Base-by-base conservation (phyloP, 1,284 basidiomycete genomes). In the Boletus mariae region DNA sequence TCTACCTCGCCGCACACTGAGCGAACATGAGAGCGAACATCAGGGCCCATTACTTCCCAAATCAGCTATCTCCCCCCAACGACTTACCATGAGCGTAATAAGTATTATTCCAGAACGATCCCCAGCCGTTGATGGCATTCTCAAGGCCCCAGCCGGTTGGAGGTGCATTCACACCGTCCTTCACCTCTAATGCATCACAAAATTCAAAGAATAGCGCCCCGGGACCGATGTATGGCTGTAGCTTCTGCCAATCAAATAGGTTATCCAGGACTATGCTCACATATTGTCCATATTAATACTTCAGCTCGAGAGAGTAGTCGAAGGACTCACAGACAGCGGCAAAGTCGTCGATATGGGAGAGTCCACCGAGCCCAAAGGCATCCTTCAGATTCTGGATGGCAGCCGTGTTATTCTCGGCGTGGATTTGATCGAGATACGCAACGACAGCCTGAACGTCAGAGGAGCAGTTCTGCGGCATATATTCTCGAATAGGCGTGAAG, bases 381-480 rank as follows among this genome's bases (percentile, higher is more conserved):
- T 20, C 20, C 20, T 20, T 20, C 20, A 20, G 20, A 20, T 20
- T 20, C 20, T 20, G 20, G 20, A 20, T 20, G 20, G 20, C 20
- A 20, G 20, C 20, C 20, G 20, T 20, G 20, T 20, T 20, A 20
- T 20, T 20, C 20, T 20, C 20, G 1, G 68, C 71, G 59, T 87
- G 81, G 1, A 80, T 77, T 35, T 73, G 48, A 63, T 89, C 87
- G 45, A 89, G 69, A 60, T 85, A 77, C 2, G 75, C 61, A 55
- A 89, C 79, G 17, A 84, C 85, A n/a, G 76, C 77, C 63, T 85
- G 70, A 26, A 89, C 77, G 60, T 90, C 87, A 0, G 82, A 77
- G 11, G 85, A 87, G 68, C 87, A 90, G 66, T 90, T 89, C 59
- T 74, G 61, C 0, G 86, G 84, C 85, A 88, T 89, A 61, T 81